phyloP scores from a whole-genome alignment of 2,329 filamentous ascomycete species.

The Penicillium brasilianum region DNA sequence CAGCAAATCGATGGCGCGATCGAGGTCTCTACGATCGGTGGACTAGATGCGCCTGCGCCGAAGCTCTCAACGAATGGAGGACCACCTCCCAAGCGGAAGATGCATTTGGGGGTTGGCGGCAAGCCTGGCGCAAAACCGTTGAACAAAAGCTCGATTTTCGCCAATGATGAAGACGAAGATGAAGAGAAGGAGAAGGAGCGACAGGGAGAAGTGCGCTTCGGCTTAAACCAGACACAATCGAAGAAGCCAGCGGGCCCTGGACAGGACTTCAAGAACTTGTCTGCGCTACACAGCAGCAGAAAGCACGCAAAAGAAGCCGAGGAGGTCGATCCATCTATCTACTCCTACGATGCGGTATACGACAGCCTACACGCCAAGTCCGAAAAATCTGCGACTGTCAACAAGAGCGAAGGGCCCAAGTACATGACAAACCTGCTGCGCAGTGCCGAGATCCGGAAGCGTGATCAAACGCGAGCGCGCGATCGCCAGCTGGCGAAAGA shows the following conservation, averaged over 20 bases:
- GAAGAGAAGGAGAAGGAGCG: conserved; percentile 26
- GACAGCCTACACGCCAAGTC: conserved; percentile 53
- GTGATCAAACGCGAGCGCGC: conserved; percentile 65
- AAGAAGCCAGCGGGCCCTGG: conserved; percentile 22
- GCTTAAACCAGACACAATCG: conserved; percentile 31
- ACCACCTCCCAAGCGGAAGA: conserved; percentile 43
- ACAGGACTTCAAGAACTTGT: conserved; percentile 51
- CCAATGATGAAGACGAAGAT: conserved; percentile 43
- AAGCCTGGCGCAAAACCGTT: conserved; percentile 41
- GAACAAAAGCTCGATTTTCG: conserved; percentile 45
- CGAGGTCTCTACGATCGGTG: conserved; percentile 48
- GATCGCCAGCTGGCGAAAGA: conserved; percentile 66
- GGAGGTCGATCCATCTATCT: conserved; percentile 53
- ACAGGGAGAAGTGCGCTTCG: conserved; percentile 29
- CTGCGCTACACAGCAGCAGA: conserved; percentile 51
- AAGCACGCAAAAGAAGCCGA: conserved; percentile 52
- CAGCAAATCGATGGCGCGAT: conserved; percentile 30
- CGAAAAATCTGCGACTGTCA: conserved; percentile 29
- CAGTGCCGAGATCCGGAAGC: conserved; percentile 66
- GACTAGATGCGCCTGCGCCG: conserved; percentile 33
- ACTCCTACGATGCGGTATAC: conserved; percentile 57
- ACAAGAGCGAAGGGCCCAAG: conserved; percentile 52
- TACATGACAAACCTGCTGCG: conserved; percentile 66
- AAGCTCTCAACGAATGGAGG: conserved; percentile 24
- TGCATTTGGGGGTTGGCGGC: conserved; percentile 31